Evolutionary conservation across 805 yeast species (phyloP).

Genomic region (Candida oleophila): DNA sequence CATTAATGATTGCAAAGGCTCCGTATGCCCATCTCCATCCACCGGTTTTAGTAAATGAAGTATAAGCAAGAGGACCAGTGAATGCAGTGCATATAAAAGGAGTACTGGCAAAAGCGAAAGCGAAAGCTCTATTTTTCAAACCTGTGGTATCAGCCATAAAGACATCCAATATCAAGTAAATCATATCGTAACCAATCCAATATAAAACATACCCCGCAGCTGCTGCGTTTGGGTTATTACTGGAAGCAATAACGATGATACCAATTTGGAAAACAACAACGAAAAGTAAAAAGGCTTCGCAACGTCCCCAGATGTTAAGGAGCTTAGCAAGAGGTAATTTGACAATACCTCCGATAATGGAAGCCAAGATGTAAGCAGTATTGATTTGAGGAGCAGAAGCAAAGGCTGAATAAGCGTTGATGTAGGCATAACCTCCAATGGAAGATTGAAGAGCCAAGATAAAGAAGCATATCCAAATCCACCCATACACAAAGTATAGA

Average conservation of each 20-base stretch:
- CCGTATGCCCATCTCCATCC: neutral
- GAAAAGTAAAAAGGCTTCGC: conserved; percentile 24
- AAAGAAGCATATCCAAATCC: conserved; percentile 35
- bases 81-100: neutral
- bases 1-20: neutral
- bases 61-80: neutral
- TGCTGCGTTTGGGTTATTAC: conserved; percentile 20
- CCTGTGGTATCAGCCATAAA: conserved; percentile 23
- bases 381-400: conserved; percentile 24
- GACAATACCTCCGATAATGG: conserved; percentile 31
- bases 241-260: conserved; percentile 23
- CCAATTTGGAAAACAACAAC: conserved; percentile 20
- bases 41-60: neutral
- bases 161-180: conserved; percentile 22
- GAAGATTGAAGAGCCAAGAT: conserved; percentile 28
- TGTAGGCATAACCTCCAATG: conserved; percentile 18
- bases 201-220: conserved; percentile 30
- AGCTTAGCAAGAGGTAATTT: conserved; percentile 25
- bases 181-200: conserved; percentile 26
- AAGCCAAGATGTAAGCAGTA: conserved; percentile 26
- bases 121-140: neutral
- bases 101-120: neutral
- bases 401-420: conserved; percentile 21
- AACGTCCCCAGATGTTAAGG: conserved; percentile 26
- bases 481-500: conserved; percentile 22